These are phyloP conservation scores for Cyberlindnera maritima DNA, from an alignment of 805 yeast species.

Conservation along the genomic window DNA sequence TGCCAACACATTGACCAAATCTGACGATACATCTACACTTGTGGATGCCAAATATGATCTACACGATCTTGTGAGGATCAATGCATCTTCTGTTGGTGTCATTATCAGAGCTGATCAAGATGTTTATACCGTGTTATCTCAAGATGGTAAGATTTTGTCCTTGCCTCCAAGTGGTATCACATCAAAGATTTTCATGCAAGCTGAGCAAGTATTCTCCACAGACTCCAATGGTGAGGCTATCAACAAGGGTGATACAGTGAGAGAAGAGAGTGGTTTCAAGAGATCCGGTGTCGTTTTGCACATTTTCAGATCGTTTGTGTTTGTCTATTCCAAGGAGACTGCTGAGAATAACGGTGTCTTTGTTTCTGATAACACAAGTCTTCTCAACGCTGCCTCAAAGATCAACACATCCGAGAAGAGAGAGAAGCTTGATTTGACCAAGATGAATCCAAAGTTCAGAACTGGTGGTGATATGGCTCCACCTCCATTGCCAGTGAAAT, in stretches of 20 bases:
- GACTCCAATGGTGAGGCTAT: constrained; percentile 84
- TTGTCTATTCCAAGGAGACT: constrained; percentile 75
- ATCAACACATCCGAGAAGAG: constrained; percentile 50
- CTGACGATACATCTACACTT: constrained; percentile 83
- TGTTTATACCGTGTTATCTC: constrained; percentile 71
- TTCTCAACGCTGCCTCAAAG: constrained; percentile 82
- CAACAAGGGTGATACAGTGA: constrained; percentile 89
- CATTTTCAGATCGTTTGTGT: constrained; percentile 75
- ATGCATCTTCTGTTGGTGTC: constrained; percentile 84
- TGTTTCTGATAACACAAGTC: constrained; percentile 71
- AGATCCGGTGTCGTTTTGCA: constrained; percentile 88
- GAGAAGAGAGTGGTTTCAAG: constrained; percentile 77
- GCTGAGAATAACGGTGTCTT: constrained; percentile 89
- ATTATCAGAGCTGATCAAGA: constrained; percentile 89
- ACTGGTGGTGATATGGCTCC: constrained; percentile 48
- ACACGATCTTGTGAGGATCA: constrained; percentile 86
- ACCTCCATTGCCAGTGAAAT: constrained; percentile 55
- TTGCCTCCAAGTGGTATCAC: constrained; percentile 82
- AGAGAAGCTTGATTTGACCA: constrained; percentile 63
- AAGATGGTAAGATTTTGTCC: constrained; percentile 73
- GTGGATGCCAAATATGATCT: constrained; percentile 76
- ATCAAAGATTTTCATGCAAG: constrained; percentile 61
- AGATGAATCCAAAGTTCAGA: constrained; percentile 81
- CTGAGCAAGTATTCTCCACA: constrained; percentile 77
- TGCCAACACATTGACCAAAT: constrained; percentile 85